These are phyloP conservation scores for Saccharomyces cerevisiae DNA, from an alignment of 805 yeast species.

Conservation along the genomic window DNA sequence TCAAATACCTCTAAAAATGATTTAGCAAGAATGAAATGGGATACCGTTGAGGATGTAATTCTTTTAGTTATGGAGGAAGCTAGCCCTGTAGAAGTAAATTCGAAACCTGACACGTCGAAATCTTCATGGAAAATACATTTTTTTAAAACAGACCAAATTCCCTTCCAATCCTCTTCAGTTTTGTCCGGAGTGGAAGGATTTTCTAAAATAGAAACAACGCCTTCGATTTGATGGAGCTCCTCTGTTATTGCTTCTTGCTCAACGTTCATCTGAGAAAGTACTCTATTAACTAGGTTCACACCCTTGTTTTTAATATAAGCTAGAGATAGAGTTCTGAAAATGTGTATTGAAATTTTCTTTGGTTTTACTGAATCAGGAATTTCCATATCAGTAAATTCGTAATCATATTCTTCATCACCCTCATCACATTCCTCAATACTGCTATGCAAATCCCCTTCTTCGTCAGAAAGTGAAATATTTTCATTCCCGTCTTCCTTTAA, in stretches of 20 bases:
- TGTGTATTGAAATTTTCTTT: conserved; percentile 15
- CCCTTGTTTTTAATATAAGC: conserved; percentile 6
- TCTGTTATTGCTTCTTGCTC: not conserved
- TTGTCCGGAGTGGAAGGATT: conserved; percentile 9
- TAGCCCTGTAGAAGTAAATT: conserved; percentile 61
- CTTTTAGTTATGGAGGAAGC: conserved; percentile 30
- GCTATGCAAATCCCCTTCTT: conserved; percentile 19
- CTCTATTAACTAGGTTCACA: not conserved
- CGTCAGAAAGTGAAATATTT: conserved; percentile 9
- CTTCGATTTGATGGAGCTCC: not conserved
- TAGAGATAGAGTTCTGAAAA: conserved; percentile 11
- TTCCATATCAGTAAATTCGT: conserved; percentile 26
- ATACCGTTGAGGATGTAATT: not conserved
- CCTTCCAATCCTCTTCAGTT: conserved; percentile 24
- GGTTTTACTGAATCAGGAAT: conserved; percentile 27
- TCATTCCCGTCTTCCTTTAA: conserved; percentile 17
- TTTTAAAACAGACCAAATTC: conserved; percentile 35
- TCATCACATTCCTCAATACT: conserved; percentile 17
- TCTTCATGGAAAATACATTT: conserved; percentile 27
- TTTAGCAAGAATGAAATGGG: conserved; percentile 31
- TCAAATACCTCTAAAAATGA: conserved; percentile 38
- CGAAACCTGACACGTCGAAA: conserved; percentile 57
- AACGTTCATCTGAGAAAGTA: not conserved
- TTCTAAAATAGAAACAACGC: not conserved
- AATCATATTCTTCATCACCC: conserved; percentile 25